phyloP scores from a whole-genome alignment of 192 early-diverging fungal species.

The Irineochytrium annulatum region DNA sequence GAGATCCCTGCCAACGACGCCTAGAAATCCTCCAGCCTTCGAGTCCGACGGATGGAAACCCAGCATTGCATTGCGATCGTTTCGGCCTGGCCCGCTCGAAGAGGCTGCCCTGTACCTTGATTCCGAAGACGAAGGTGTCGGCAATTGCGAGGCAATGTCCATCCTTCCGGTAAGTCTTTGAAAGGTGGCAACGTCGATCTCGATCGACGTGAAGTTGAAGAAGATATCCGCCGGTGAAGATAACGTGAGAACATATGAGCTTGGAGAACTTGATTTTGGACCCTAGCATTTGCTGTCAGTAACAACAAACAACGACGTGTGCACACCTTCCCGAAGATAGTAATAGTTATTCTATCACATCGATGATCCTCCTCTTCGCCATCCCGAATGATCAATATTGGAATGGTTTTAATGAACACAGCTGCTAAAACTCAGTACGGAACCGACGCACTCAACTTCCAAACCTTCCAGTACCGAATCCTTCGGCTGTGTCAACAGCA shows the following conservation, averaged over 20 bases:
- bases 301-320: neutral
- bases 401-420: constrained; percentile 7
- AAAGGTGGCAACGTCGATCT: constrained; percentile 20
- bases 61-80: constrained; percentile 1
- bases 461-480: constrained; percentile 15
- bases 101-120: neutral
- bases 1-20: constrained; percentile 26
- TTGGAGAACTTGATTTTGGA: neutral
- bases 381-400: constrained; percentile 1
- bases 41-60: constrained; percentile 31
- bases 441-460: neutral
- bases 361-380: neutral
- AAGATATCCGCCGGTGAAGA: constrained; percentile 13
- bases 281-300: constrained; percentile 9
- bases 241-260: constrained; percentile 4
- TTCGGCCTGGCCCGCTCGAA: neutral
- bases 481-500: constrained; percentile 13
- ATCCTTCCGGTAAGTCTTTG: constrained; percentile 1
- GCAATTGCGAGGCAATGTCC: neutral
- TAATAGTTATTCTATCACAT: constrained; percentile 6
- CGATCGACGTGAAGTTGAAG: constrained; percentile 33
- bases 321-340: constrained; percentile 15
- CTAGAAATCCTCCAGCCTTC: constrained; percentile 20
- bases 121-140: neutral
- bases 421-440: neutral